phyloP scores from a whole-genome alignment of 192 early-diverging fungal genomes.

The Irineochytrium annulatum region DNA sequence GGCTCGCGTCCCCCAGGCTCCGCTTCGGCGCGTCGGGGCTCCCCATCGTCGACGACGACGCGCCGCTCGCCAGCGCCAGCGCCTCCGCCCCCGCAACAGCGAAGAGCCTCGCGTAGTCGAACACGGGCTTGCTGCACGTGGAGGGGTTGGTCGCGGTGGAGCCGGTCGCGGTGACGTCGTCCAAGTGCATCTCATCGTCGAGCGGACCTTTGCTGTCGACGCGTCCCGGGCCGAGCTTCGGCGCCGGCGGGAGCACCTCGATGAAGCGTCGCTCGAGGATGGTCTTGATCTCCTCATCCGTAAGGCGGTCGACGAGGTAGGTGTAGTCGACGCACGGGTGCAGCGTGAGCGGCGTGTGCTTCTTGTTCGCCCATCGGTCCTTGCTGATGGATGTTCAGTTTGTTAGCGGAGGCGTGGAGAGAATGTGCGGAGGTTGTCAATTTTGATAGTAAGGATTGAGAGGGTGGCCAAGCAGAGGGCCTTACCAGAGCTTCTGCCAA shows the following conservation, averaged over 20 bases:
- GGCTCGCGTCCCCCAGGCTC: too few species aligned
- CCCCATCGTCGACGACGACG: too few species aligned
- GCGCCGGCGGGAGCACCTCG: background rate
- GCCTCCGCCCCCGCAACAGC: too few species aligned
- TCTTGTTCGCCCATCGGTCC: conserved; percentile 14
- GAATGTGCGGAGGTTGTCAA: conserved; percentile 1
- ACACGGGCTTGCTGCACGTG: background rate
- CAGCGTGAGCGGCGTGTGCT: conserved; percentile 3
- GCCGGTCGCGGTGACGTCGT: background rate
- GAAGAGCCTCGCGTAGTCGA: too few species aligned
- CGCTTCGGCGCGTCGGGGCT: too few species aligned
- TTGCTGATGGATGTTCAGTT: conserved; percentile 2
- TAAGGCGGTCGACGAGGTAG: background rate
- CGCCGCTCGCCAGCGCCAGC: too few species aligned
- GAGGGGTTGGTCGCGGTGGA: background rate
- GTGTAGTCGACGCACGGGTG: conserved; percentile 16
- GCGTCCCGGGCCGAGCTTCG: too few species aligned
- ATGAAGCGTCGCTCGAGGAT: conserved; percentile 2
- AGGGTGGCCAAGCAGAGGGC: background rate
- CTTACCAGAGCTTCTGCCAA: background rate
- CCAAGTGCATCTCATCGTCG: background rate
- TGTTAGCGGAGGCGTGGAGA: background rate
- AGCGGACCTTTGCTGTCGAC: background rate
- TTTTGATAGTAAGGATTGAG: background rate
- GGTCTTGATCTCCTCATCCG: background rate